A percentile compares a stretch with the other conserved stretches of the same genome.
Evolutionary conservation across 1,284 basidiomycete genomes (phyloP).

Genomic region (Ganoderma lucidum): DNA sequence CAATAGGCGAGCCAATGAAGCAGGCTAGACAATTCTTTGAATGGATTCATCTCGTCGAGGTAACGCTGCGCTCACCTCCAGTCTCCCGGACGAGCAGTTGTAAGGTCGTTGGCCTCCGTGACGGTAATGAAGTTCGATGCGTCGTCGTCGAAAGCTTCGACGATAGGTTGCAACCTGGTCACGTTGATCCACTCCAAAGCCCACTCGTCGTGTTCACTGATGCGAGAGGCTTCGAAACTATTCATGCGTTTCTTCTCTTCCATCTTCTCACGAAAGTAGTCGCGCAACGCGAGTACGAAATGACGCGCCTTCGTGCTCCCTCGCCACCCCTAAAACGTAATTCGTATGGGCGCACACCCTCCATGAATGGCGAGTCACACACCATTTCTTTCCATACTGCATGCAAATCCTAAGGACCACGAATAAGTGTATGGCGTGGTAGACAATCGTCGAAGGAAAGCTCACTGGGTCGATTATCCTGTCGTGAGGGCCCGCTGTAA

Average conservation of each 20-base stretch:
- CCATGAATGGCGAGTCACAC: not conserved
- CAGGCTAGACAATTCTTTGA: no score
- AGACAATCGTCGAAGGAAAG: not conserved
- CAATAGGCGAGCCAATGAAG: slow-evolving; percentile 51
- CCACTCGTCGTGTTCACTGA: slow-evolving; percentile 49
- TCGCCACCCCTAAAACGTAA: slow-evolving; percentile 42
- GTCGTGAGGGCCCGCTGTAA: slow-evolving; percentile 39
- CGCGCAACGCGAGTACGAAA: slow-evolving; percentile 46
- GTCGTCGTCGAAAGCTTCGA: slow-evolving; percentile 60
- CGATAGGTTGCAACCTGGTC: slow-evolving; percentile 50
- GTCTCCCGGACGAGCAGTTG: slow-evolving; percentile 16
- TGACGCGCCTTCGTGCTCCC: slow-evolving; percentile 45
- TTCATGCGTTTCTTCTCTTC: slow-evolving; percentile 17
- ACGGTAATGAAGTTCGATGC: slow-evolving; percentile 56
- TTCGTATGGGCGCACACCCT: not conserved
- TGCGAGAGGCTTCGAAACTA: slow-evolving; percentile 34
- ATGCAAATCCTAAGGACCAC: slow-evolving; percentile 27
- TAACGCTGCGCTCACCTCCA: slow-evolving; percentile 25
- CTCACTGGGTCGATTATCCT: slow-evolving; percentile 38
- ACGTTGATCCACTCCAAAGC: slow-evolving; percentile 52
- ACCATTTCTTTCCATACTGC: slow-evolving; percentile 43
- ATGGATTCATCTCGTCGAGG: no score
- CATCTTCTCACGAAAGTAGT: slow-evolving; percentile 42
- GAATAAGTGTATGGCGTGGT: not conserved
- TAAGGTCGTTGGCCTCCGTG: slow-evolving; percentile 42